phyloP scores from a whole-genome alignment of 2,329 filamentous ascomycete genomes.

The Neophaeococcomyces mojaviensis region DNA sequence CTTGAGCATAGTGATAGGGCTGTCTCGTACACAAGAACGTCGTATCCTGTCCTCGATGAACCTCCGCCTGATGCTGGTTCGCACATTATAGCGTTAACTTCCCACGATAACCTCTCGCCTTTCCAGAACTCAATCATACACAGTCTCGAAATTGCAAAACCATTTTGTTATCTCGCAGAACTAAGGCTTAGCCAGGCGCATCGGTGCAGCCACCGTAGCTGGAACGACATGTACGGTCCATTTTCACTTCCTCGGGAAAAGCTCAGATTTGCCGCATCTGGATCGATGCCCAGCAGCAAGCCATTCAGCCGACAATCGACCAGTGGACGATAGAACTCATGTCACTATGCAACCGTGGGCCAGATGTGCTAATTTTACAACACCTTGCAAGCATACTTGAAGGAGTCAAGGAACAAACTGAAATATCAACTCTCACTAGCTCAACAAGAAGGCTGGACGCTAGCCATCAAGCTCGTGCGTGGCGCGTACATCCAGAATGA shows the following conservation, averaged over 20 bases:
- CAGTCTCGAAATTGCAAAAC: no score
- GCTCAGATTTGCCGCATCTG: slow-evolving; percentile 39
- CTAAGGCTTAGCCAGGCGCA: no score
- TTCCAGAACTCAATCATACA: no score
- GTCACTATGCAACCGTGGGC: slow-evolving; percentile 42
- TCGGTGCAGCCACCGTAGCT: no score
- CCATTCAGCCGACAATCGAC: slow-evolving; percentile 46
- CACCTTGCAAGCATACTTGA: slow-evolving; percentile 50
- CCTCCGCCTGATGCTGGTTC: no score
- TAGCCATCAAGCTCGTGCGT: slow-evolving; percentile 47
- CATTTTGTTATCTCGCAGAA: no score
- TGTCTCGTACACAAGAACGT: no score
- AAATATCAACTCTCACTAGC: slow-evolving; percentile 40
- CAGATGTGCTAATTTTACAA: slow-evolving; percentile 40
- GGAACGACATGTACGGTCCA: no score
- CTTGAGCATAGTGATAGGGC: no score
- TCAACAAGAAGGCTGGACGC: slow-evolving; percentile 39
- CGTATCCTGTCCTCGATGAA: no score
- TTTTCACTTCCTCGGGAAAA: slow-evolving; percentile 24
- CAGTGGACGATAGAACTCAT: slow-evolving; percentile 47
- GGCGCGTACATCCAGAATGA: slow-evolving; percentile 48
- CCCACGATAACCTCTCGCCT: no score
- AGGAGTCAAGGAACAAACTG: slow-evolving; percentile 40
- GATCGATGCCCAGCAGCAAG: slow-evolving; percentile 49
- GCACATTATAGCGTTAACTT: no score